A percentile compares a stretch with the other conserved stretches of the same genome.
Evolutionary conservation across 208 protist genomes (phyloP).

Genomic region (Trichomonas tenax): DNA sequence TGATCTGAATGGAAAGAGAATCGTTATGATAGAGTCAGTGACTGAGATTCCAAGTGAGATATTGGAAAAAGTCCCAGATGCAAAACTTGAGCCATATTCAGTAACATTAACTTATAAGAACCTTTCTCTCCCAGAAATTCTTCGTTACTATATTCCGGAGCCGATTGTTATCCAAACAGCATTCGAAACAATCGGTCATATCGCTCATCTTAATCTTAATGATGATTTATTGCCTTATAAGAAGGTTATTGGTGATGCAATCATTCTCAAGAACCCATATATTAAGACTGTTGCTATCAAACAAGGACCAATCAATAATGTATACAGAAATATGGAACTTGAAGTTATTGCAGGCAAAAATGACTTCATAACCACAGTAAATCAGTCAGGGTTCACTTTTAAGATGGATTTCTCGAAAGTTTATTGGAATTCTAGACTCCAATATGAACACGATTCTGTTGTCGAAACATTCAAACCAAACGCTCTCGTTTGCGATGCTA

Average conservation of each 20-base stretch:
- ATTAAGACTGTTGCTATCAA: constrained; percentile 88
- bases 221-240: constrained; percentile 65
- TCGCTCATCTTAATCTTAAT: constrained; percentile 86
- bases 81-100: neutral
- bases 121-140: constrained; percentile 5
- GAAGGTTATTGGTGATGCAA: constrained; percentile 69
- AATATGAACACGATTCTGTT: constrained; percentile 71
- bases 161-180: constrained; percentile 27
- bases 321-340: constrained; percentile 84
- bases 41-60: neutral
- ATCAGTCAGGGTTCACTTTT: constrained; percentile 73
- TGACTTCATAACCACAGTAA: constrained; percentile 45
- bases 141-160: constrained; percentile 28
- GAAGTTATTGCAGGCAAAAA: constrained; percentile 72
- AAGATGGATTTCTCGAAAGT: constrained; percentile 79
- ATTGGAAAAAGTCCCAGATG: neutral
- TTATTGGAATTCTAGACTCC: constrained; percentile 90
- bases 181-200: constrained; percentile 59
- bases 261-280: constrained; percentile 67
- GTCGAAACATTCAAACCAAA: constrained; percentile 50
- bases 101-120: neutral
- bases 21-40: neutral
- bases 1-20: neutral
- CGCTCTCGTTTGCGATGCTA: constrained; percentile 69
- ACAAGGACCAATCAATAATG: constrained; percentile 68